Base-by-base conservation (phyloP, 2,329 filamentous ascomycete species). In the Zymoseptoria ardabiliae region DNA sequence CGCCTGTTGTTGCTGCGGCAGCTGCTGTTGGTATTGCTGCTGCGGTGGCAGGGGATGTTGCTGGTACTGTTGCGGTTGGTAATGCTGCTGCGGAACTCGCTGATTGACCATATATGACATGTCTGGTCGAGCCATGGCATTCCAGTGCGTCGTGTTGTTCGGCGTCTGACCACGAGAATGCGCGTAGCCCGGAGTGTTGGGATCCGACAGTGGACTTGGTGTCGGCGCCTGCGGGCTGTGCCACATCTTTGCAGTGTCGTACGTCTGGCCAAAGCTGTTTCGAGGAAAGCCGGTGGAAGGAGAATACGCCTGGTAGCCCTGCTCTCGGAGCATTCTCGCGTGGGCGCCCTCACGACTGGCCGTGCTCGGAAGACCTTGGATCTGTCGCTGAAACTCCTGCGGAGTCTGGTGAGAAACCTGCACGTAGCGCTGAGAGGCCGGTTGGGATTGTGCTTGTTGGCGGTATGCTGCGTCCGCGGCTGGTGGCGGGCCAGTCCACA, bases 331-430 rank as follows among this genome's bases (percentile, higher is more conserved):
- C 62, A 69, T 61, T 21, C 71, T 67, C 4, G 72, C 69, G 50
- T 72, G 70, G 6, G 67, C 69, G 23, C 71, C 71, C 25, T 71
- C 69, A 10, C 70, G 67, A 51, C 68, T 71, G 8, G 69, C 65
- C n/a, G 71, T 68, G 58, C 68, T 70, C 7, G 69, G 66, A 57
- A 68, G 62, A 22, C 67, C 62, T 28, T 65, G 58, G 28, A 71
- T 66, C 54, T 70, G 67, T 25, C 64, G 65, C 54, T 78, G 75
- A 50, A 79, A 79, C 2, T 78, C 75, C 54, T 76, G 73, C 11
- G 75, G 64, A 2, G 75, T 77, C 58, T 77, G 75, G 60, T 79
- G 65, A 50, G 58, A 56, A n/a, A 65, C 58, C 49, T 61, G 58
- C 10, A 59, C 55, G 28, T 54, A 62, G 41, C 45, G 62, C 61